Evolutionary conservation across 148 eudicot genomes (phyloP).

Genomic region (Vaccinium myrtillus): DNA sequence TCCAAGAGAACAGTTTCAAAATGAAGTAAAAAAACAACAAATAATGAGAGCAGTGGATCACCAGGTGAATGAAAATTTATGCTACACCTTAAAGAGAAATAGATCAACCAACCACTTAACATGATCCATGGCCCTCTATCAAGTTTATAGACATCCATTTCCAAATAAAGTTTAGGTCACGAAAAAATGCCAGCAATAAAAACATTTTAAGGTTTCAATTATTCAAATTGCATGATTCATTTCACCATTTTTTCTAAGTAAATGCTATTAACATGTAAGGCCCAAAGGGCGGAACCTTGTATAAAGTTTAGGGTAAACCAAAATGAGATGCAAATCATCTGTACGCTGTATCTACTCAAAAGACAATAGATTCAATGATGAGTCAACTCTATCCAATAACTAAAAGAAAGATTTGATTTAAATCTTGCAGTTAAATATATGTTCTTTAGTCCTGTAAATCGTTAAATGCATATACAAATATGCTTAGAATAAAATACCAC

Average conservation of each 20-base stretch:
- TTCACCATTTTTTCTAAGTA: not conserved
- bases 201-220: not conserved
- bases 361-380: not conserved
- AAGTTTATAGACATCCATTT: not conserved
- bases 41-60: not conserved
- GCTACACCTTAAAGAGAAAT: not conserved
- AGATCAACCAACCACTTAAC: conserved; percentile 1
- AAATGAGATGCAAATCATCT: not conserved
- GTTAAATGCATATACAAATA: not conserved
- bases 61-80: not conserved
- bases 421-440: not conserved
- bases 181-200: not conserved
- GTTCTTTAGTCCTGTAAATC: not conserved
- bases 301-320: not conserved
- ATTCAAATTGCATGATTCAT: not conserved
- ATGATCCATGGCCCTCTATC: not conserved
- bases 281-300: not conserved
- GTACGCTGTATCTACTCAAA: not conserved
- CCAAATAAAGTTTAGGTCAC: not conserved
- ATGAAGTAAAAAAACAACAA: conserved; percentile 1
- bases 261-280: not conserved
- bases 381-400: not conserved
- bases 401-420: not conserved
- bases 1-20: too few relatives aligned
- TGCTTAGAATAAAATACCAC: not conserved